Base-by-base conservation (phyloP, 2,329 filamentous ascomycete species). In the Cladosporium colombiae region DNA sequence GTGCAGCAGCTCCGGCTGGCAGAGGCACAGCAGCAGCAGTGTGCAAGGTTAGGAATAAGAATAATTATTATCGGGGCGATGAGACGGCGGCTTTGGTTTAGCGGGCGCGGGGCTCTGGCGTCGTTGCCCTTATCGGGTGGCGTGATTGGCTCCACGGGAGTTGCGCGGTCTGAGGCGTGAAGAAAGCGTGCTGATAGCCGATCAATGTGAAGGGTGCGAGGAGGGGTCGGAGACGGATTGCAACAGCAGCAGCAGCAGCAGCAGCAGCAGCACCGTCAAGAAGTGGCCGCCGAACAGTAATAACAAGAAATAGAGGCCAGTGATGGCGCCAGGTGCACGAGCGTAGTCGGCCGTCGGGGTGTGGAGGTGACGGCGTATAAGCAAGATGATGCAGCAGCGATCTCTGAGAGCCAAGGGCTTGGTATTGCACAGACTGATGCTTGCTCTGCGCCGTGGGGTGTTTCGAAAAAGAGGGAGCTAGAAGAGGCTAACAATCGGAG, bases 301-400 rank as follows among this genome's bases (percentile, higher is more conserved):
- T 35, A 31, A 40, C 16, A 56, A 33, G 23, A 56, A 33, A 33
- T 46, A 46, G 23, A 46, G 35, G 29, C 35, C 49, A 13, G 27
- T 5, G 44, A 29, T 52, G 46, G 25, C 31, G 35, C 33, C 11
- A 31, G 35, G 62, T 16, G 53, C 53, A 64, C 49, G 61, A 57
- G 50, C 52, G 49, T 46, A 35, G 50, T 29, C 61, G 62, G 40
- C 37, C 40, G 56, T 50, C 29, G 52, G 52, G 3, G 53, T 64
- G 62, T 46, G 44, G 62, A 52, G 31, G 53, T 25, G 40, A 31
- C n/a, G 5, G 29, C 33, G 62, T 40, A 55, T 21, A 44, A 65
- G 25, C 55, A 57, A 57, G 55, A 65, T 59, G 62, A 65, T 65
- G 62, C 53, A 65, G 61, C 56, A 50, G 62, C 62, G 56, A 59